Evolutionary conservation across 2,329 filamentous ascomycete species (phyloP).

Genomic region (Gaeumannomyces sp.): DNA sequence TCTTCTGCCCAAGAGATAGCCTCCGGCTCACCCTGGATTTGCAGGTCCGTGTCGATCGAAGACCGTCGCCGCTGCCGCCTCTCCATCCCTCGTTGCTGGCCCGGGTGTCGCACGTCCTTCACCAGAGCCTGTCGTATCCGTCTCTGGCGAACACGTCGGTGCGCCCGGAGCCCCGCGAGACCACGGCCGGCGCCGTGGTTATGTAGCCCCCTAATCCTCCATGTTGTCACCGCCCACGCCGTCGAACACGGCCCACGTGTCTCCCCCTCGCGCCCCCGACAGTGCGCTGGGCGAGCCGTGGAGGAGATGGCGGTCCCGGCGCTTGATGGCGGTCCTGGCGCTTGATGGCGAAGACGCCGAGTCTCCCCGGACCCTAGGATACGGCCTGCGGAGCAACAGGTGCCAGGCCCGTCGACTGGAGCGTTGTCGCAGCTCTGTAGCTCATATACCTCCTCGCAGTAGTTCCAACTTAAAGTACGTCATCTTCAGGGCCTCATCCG

Average conservation of each 20-base stretch:
- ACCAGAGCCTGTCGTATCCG: not conserved
- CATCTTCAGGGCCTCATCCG: too few relatives aligned
- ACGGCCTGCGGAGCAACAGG: not conserved
- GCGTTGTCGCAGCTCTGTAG: too few relatives aligned
- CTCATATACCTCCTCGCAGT: too few relatives aligned
- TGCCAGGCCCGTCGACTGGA: not conserved
- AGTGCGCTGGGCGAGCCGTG: not conserved
- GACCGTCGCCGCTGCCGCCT: not conserved
- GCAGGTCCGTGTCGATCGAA: not conserved
- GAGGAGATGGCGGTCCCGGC: too few relatives aligned
- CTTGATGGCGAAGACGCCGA: constrained; percentile 2
- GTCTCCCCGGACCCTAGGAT: not conserved
- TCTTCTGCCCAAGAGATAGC: not conserved
- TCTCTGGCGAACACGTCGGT: not conserved
- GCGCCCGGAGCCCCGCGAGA: not conserved
- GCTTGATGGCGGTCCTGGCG: not conserved
- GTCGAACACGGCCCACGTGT: too few relatives aligned
- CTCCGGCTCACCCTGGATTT: not conserved
- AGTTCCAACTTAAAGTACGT: too few relatives aligned
- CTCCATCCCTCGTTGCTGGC: not conserved
- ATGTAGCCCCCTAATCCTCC: not conserved
- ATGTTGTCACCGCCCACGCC: too few relatives aligned
- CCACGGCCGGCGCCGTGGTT: not conserved
- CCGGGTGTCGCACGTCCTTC: not conserved
- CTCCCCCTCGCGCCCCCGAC: too few relatives aligned